phyloP scores from a whole-genome alignment of 352 stramenopile species.

The Phytophthora macrochlamydospora region DNA sequence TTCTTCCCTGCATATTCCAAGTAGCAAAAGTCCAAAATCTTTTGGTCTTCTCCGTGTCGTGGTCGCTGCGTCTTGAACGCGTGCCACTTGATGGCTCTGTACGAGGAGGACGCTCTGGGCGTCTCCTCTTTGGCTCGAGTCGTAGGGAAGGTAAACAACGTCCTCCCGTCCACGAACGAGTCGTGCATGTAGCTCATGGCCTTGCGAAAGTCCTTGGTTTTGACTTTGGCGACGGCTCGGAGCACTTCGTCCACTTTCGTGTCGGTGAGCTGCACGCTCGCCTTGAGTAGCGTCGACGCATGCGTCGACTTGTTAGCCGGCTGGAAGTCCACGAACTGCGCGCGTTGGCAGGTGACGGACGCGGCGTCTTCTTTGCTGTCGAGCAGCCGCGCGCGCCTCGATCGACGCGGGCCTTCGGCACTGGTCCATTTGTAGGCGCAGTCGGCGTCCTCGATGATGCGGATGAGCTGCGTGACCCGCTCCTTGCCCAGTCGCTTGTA shows the following conservation, averaged over 20 bases:
- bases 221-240: constrained; percentile 52
- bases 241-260: constrained; percentile 63
- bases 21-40: constrained; percentile 74
- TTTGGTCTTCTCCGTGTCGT: constrained; percentile 39
- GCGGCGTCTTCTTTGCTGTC: constrained; percentile 22
- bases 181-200: constrained; percentile 60
- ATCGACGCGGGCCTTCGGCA: constrained; percentile 7
- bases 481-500: constrained; percentile 83
- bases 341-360: constrained; percentile 39
- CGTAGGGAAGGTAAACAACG: constrained; percentile 61
- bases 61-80: constrained; percentile 42
- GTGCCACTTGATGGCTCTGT: constrained; percentile 82
- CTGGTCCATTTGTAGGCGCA: constrained; percentile 76
- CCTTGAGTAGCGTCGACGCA: constrained; percentile 70
- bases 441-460: constrained; percentile 81
- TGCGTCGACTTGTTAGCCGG: constrained; percentile 57
- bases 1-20: constrained; percentile 78
- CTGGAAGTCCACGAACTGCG: constrained; percentile 75
- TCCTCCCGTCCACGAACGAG: constrained; percentile 67
- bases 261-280: constrained; percentile 56
- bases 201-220: constrained; percentile 71
- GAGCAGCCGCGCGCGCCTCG: constrained; percentile 8
- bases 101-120: constrained; percentile 44
- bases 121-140: neutral
- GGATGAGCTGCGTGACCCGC: constrained; percentile 71